Evolutionary conservation across 2,329 filamentous ascomycete species (phyloP), one percentile per base, ranked within the genome.

Genomic region (Ascochyta koolunga): DNA sequence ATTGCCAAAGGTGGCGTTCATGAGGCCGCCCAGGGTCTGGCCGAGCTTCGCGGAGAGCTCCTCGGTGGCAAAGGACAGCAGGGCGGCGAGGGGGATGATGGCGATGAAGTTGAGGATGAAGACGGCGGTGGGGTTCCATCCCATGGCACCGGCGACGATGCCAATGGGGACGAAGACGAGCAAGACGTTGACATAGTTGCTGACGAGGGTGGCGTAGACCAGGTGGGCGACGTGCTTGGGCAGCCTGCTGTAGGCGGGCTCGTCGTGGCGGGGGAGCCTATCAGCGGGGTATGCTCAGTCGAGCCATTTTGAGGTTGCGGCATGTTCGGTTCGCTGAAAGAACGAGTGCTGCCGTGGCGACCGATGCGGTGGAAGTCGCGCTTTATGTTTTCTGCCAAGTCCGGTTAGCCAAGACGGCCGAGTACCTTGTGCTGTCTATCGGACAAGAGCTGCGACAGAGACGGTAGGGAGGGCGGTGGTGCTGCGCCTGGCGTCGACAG

Each of bases 81-180:
- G 82, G 19, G 88, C 85, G 11, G 89, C 89, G 32, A 92, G 81
- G 2, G 89, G 89, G 58, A 92, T 87, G 61, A 92, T 91, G 64
- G 89, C 89, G 63, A 92, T 83, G 78, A 92, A 92, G 78, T 93
- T 93, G 72, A 92, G 82, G 42, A 85, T 79, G 74, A 93, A 93
- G 60, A 91, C 83, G 50, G 83, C 82, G 10, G 86, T 84, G 1
- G 89, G 82, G 66, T 82, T 80, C 86, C 88, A 89, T 40, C 79
- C 77, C 55, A 84, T 66, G 13, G 78, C 76, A 54, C 88, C 89
- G 54, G 89, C 85, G 47, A 86, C 67, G 58, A 93, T 89, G 57
- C 89, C 89, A 36, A 90, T 73, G 9, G 89, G 89, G 8, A 92
- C 90, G 67, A 88, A 86, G 56, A 91, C 79, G 60, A 95, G 86